Evolutionary conservation across 1,284 basidiomycete species (phyloP).

Genomic region (Xerocomus nothofagi): DNA sequence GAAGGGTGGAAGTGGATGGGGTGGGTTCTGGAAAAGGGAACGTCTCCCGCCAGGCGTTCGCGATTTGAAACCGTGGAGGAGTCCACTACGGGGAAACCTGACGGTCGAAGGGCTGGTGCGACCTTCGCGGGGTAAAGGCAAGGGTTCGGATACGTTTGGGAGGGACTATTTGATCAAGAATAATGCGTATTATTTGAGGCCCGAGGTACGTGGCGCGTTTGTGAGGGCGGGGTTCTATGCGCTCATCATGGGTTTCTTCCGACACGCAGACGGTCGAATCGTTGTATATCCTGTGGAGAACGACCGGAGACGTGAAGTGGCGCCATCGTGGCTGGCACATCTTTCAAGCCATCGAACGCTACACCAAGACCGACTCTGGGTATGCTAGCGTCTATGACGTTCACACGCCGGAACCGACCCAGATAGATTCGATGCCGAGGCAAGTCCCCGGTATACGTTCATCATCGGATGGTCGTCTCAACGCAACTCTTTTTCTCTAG

Average conservation of each 20-base stretch:
- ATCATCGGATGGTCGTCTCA: background rate
- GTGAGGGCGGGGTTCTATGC: background rate
- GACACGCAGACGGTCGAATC: constrained; percentile 60
- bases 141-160: constrained; percentile 6
- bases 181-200: constrained; percentile 54
- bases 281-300: constrained; percentile 68
- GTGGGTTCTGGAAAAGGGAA: constrained; percentile 9
- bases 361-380: constrained; percentile 52
- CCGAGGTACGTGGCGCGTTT: constrained; percentile 50
- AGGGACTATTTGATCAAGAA: constrained; percentile 45
- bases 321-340: constrained; percentile 75
- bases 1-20: constrained; percentile 38
- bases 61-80: constrained; percentile 33
- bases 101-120: constrained; percentile 7
- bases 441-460: background rate
- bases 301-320: constrained; percentile 69
- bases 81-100: constrained; percentile 5
- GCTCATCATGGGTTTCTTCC: background rate
- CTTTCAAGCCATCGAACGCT: constrained; percentile 66
- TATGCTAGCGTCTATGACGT: constrained; percentile 58
- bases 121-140: constrained; percentile 4
- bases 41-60: constrained; percentile 53
- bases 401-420: constrained; percentile 35
- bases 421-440: constrained; percentile 9
- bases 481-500: constrained; percentile 34